These are phyloP conservation scores for Hypoxylon sp. DNA, from an alignment of 2,329 filamentous ascomycete species.

Conservation along the genomic window DNA sequence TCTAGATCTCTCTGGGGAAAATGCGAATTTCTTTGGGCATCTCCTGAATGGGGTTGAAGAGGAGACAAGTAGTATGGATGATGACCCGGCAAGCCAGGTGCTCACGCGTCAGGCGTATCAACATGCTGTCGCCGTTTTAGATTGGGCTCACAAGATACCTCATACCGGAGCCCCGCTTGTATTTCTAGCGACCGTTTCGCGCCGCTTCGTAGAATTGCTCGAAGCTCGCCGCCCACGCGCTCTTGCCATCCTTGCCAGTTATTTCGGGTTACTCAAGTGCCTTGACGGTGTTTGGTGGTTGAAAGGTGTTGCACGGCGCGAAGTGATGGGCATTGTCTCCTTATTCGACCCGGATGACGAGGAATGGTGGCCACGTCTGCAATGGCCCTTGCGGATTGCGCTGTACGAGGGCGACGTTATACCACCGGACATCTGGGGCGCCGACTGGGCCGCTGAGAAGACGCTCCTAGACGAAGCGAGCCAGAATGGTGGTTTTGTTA, in stretches of 20 bases:
- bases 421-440: slow-evolving; percentile 70
- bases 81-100: slow-evolving; percentile 37
- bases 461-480: slow-evolving; percentile 54
- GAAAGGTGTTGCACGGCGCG: slow-evolving; percentile 74
- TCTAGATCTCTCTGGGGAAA: slow-evolving; percentile 69
- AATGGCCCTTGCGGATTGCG: slow-evolving; percentile 73
- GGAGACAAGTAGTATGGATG: slow-evolving; percentile 60
- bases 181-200: slow-evolving; percentile 75
- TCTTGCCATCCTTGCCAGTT: slow-evolving; percentile 74
- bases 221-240: slow-evolving; percentile 72
- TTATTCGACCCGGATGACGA: slow-evolving; percentile 70
- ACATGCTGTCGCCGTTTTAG: slow-evolving; percentile 75
- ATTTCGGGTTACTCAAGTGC: slow-evolving; percentile 75
- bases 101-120: slow-evolving; percentile 70
- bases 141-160: slow-evolving; percentile 75
- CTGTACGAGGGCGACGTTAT: slow-evolving; percentile 69
- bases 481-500: slow-evolving; percentile 55
- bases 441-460: slow-evolving; percentile 64
- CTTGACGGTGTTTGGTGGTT: slow-evolving; percentile 79
- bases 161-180: slow-evolving; percentile 71
- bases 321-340: slow-evolving; percentile 74
- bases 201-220: slow-evolving; percentile 72
- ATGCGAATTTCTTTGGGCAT: slow-evolving; percentile 72
- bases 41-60: slow-evolving; percentile 71
- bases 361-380: slow-evolving; percentile 72